Base-by-base conservation (phyloP, 352 stramenopile species). In the Phytopythium helicoides region DNA sequence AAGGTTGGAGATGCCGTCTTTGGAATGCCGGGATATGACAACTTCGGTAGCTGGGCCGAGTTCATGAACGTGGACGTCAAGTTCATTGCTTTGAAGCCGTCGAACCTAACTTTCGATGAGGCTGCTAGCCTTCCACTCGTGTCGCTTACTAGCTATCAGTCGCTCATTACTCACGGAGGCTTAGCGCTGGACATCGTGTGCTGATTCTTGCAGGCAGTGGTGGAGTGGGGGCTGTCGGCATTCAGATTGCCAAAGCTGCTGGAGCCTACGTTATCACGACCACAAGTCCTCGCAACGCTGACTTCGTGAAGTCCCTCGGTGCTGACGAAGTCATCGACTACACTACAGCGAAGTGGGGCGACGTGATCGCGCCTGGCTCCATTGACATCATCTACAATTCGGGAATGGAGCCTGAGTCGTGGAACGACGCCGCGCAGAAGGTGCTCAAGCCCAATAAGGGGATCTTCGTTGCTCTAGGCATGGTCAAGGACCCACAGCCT, bases 221-320 rank as follows among this genome's bases (percentile, higher is more conserved):
- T 19, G 66, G 70, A 42, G 73, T 68, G 21, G 77, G 77, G 26
- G 23, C 71, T 2, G 62, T 68, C 18, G 77, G 47, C 8, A 42
- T 83, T 14, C 75, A 86, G 35, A 37, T 88, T 28, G 74, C 71
- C 19, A 74, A 74, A n/a, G 74, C 52, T 2, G 18, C 82, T 23
- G 67, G 67, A 31, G 74, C 72, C 26, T 42, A 56, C n/a, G 71
- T 83, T n/a, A 70, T 90, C 52, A 64, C 86, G 18, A 86, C 72
- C 10, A 70, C 82, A 52, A 82, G 67, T 16, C 21, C 19, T 5
- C 37, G 37, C 37, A 42, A 42, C 37, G 37, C 37, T n/a, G 37
- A 42, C 34, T 35, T 54, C 59, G 25, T 66, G 79, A 3, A 53
- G 25, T 62, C 53, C 26, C 39, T 69, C 8, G 73, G 64, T 16